Conservation (phyloP, 2,329 filamentous ascomycete genomes). For the Fusarium nelsonii region DNA sequence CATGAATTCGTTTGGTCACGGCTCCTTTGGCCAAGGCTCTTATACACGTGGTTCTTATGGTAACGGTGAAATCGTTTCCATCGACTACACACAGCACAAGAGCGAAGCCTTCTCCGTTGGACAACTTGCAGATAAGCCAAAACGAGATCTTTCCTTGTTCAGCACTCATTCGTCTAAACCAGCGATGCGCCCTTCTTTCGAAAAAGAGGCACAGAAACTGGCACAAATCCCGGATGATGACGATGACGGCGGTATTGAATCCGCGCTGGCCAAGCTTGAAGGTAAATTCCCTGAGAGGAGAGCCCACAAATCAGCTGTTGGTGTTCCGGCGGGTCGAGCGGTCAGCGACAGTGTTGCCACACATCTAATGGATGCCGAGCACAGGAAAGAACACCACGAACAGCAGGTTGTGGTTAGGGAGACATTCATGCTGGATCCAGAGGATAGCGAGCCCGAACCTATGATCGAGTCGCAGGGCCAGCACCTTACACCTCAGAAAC, state of each 20-base stretch:
- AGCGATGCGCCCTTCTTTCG: constrained; percentile 80
- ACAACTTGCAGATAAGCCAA: constrained; percentile 65
- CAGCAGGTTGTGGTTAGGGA: constrained; percentile 60
- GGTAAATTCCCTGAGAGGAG: constrained; percentile 77
- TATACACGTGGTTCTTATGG: constrained; percentile 17
- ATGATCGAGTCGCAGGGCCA: constrained; percentile 28
- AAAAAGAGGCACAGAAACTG: constrained; percentile 87
- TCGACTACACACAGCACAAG: constrained; percentile 48
- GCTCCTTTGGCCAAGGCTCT: constrained; percentile 37
- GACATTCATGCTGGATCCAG: constrained; percentile 49
- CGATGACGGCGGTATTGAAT: constrained; percentile 84
- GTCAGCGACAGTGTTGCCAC: constrained; percentile 42
- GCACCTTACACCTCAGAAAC: constrained; percentile 45
- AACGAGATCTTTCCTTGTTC: constrained; percentile 65
- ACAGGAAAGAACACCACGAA: constrained; percentile 63
- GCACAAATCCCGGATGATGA: constrained; percentile 92
- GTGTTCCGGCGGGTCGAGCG: constrained; percentile 38
- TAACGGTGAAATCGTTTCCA: constrained; percentile 38
- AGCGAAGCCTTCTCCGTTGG: constrained; percentile 68
- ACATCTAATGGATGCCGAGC: constrained; percentile 46
- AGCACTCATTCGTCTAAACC: constrained; percentile 73
- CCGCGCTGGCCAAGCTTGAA: constrained; percentile 91
- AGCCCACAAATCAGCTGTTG: constrained; percentile 53
- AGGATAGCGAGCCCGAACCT: constrained; percentile 41
- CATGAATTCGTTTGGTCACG: constrained; percentile 46